Conservation (phyloP, 1,139 yeast genomes). For the Meyerozyma athensensis region DNA sequence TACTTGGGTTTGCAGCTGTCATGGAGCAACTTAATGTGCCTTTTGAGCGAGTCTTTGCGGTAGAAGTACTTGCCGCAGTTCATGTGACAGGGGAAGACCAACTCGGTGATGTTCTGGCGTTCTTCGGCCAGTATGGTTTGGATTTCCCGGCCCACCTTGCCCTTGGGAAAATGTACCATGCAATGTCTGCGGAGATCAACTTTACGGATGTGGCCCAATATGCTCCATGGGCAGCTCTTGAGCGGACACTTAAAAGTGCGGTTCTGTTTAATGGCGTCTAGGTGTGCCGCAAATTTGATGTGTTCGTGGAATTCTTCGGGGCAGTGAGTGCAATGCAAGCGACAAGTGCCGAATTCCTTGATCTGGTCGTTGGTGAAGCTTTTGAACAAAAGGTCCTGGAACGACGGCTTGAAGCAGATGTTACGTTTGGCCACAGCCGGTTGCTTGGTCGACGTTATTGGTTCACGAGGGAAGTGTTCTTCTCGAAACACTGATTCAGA, state of each 20-base stretch:
- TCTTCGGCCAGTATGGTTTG: constrained; percentile 8
- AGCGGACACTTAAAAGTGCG: constrained; percentile 41
- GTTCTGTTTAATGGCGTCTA: background rate
- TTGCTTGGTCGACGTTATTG: too few species aligned
- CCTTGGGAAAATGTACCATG: constrained; percentile 39
- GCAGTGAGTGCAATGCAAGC: background rate
- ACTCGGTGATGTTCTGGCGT: constrained; percentile 9
- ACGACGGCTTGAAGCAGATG: too few species aligned
- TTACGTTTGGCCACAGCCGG: too few species aligned
- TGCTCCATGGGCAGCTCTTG: constrained; percentile 54
- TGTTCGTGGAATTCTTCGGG: background rate
- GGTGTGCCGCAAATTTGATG: background rate
- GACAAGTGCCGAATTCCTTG: background rate
- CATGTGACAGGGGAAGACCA: constrained; percentile 16
- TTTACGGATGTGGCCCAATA: constrained; percentile 54
- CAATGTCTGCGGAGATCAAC: constrained; percentile 62
- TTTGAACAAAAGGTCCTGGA: background rate
- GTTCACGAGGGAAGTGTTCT: too few species aligned
- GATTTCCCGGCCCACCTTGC: constrained; percentile 13
- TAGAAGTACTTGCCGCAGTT: constrained; percentile 52
- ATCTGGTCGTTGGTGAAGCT: background rate
- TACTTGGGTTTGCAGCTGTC: constrained; percentile 21
- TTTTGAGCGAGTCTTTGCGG: constrained; percentile 51
- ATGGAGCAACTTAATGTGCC: constrained; percentile 54
- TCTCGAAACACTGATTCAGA: background rate